These are phyloP conservation scores for Globisporangium megalacanthum DNA, from an alignment of 352 stramenopile species.

Conservation along the genomic window DNA sequence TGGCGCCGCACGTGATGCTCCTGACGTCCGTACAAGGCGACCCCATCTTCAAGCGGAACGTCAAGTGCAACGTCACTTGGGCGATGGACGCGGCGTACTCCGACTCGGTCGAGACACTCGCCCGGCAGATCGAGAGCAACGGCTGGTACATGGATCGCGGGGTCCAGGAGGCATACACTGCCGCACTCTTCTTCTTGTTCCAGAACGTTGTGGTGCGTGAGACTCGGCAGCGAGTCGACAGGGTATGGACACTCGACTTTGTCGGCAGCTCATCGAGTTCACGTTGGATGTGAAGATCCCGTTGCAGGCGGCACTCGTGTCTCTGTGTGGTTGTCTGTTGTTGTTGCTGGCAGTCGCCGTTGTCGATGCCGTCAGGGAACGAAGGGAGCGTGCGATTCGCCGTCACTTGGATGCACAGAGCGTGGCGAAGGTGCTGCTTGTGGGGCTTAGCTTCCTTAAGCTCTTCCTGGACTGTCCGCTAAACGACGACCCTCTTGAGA, in stretches of 20 bases:
- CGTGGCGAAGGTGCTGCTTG: constrained; percentile 35
- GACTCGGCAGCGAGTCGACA: constrained; percentile 14
- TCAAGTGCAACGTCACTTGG: constrained; percentile 17
- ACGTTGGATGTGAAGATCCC: constrained; percentile 32
- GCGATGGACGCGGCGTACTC: constrained; percentile 32
- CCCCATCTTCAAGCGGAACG: constrained; percentile 27
- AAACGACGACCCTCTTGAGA: constrained; percentile 17
- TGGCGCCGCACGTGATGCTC: constrained; percentile 33
- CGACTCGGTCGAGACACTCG: constrained; percentile 30
- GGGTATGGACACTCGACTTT: constrained; percentile 27
- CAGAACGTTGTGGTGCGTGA: constrained; percentile 39
- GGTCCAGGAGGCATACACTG: constrained; percentile 43
- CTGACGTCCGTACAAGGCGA: constrained; percentile 27
- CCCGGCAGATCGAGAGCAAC: constrained; percentile 31
- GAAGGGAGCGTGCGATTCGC: constrained; percentile 18
- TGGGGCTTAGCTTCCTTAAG: constrained; percentile 25
- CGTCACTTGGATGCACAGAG: constrained; percentile 22
- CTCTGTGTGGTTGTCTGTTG: constrained; percentile 17
- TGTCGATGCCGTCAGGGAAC: constrained; percentile 15
- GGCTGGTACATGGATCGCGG: constrained; percentile 37
- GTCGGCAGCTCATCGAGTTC: constrained; percentile 23
- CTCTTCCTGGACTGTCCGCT: constrained; percentile 34
- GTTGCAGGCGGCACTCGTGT: constrained; percentile 25
- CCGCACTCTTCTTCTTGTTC: constrained; percentile 49
- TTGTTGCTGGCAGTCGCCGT: constrained; percentile 13